Conservation (phyloP, 768 basidiomycete genomes). For the Terana coerulea region DNA sequence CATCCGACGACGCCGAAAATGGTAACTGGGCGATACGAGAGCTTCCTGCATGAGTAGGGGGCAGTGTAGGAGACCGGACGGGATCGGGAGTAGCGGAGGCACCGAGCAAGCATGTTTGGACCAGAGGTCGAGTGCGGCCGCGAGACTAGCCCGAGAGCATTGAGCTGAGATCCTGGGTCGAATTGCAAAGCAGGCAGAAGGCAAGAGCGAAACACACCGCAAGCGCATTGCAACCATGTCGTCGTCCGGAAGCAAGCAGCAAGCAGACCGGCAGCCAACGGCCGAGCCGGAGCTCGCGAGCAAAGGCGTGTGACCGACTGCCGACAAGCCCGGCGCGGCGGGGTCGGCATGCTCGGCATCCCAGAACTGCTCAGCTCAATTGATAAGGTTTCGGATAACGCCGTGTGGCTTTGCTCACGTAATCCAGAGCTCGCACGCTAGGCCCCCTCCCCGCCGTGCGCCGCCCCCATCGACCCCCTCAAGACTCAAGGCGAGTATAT, state of each 20-base stretch:
- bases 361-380: slow-evolving; percentile 23
- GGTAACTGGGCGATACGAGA: neutral
- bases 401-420: slow-evolving; percentile 30
- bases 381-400: slow-evolving; percentile 19
- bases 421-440: slow-evolving; percentile 17
- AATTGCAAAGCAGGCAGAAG: neutral
- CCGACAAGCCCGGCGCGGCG: slow-evolving; percentile 4
- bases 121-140: neutral
- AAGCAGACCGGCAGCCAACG: neutral
- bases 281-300: neutral
- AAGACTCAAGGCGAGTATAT: slow-evolving; percentile 37
- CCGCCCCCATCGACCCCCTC: slow-evolving; percentile 30
- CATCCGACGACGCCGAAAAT: too few relatives aligned
- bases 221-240: too few relatives aligned
- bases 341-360: neutral
- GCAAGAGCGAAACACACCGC: too few relatives aligned
- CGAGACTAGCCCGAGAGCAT: neutral
- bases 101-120: neutral
- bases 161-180: neutral
- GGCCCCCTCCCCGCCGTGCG: slow-evolving; percentile 14
- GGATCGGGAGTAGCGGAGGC: neutral
- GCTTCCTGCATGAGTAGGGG: too few relatives aligned
- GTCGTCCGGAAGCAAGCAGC: neutral
- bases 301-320: neutral
- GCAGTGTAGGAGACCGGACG: too few relatives aligned